Percentiles rank a stretch among this genome's conserved stretches.
Conservation (phyloP, 1,284 basidiomycete species). For the Apiotrichum gracile region DNA sequence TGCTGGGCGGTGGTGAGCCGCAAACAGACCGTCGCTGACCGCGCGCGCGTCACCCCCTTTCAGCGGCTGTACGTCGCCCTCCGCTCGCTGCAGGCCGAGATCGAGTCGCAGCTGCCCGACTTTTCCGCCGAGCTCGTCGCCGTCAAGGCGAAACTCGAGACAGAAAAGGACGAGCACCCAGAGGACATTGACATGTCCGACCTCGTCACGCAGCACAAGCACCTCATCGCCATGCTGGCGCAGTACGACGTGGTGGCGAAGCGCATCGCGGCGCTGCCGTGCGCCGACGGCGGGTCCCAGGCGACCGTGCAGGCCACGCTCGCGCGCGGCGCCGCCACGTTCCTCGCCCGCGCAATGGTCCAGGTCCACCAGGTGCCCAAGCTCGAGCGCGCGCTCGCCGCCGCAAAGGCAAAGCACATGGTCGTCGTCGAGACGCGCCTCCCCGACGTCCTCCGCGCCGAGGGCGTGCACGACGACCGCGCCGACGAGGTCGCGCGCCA, state of each 20-base stretch:
- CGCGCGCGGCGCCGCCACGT: constrained; percentile 66
- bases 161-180: not conserved
- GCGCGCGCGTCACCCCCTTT: constrained; percentile 59
- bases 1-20: constrained; percentile 72
- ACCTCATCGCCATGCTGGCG: constrained; percentile 72
- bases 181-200: constrained; percentile 44
- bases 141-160: constrained; percentile 46
- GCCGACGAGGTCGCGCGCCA: constrained; percentile 61
- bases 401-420: constrained; percentile 22
- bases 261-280: constrained; percentile 68
- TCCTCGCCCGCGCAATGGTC: constrained; percentile 68
- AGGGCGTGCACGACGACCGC: constrained; percentile 17
- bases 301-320: constrained; percentile 79
- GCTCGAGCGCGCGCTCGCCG: constrained; percentile 46
- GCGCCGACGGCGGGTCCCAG: constrained; percentile 63
- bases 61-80: constrained; percentile 68
- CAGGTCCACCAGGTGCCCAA: constrained; percentile 55
- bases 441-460: constrained; percentile 22
- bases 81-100: constrained; percentile 68
- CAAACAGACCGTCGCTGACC: constrained; percentile 71
- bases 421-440: constrained; percentile 28
- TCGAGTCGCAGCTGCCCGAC: constrained; percentile 61
- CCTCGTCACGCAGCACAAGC: constrained; percentile 66
- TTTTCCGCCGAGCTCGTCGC: constrained; percentile 63
- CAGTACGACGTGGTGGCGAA: constrained; percentile 86